Evolutionary conservation across 2,329 filamentous ascomycete species (phyloP).

Genomic region (Aspergillus terreus): DNA sequence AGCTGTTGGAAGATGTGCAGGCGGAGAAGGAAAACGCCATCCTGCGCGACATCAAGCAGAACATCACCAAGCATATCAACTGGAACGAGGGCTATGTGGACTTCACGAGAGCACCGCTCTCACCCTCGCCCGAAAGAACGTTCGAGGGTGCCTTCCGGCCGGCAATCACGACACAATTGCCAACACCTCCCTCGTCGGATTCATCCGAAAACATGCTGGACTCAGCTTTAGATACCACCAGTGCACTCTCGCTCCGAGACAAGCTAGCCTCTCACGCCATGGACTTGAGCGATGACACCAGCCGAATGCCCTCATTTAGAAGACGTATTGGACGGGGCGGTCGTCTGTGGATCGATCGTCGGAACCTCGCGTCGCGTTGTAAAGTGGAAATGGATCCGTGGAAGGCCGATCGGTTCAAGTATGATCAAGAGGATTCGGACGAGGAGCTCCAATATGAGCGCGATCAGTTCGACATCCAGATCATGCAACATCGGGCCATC

Average conservation of each 20-base stretch:
- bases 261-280: conserved; percentile 40
- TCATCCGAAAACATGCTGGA: conserved; percentile 44
- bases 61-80: conserved; percentile 80
- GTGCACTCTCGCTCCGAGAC: conserved; percentile 31
- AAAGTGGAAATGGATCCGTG: conserved; percentile 45
- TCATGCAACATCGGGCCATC: conserved; percentile 55
- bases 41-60: conserved; percentile 75
- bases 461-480: conserved; percentile 62
- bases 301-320: conserved; percentile 65
- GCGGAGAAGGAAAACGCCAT: conserved; percentile 80
- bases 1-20: conserved; percentile 70
- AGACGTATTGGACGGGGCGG: conserved; percentile 80
- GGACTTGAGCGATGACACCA: conserved; percentile 42
- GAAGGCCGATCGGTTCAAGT: conserved; percentile 74
- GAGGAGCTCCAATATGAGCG: conserved; percentile 70
- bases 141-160: conserved; percentile 64
- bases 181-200: conserved; percentile 48
- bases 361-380: conserved; percentile 58
- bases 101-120: conserved; percentile 78
- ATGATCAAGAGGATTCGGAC: conserved; percentile 79
- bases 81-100: conserved; percentile 93
- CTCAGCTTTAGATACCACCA: conserved; percentile 30
- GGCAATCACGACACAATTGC: conserved; percentile 63
- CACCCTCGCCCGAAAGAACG: conserved; percentile 66
- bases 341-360: conserved; percentile 82